These are phyloP conservation scores for Botrytis aclada DNA, from an alignment of 2,329 filamentous ascomycete genomes.

Conservation along the genomic window DNA sequence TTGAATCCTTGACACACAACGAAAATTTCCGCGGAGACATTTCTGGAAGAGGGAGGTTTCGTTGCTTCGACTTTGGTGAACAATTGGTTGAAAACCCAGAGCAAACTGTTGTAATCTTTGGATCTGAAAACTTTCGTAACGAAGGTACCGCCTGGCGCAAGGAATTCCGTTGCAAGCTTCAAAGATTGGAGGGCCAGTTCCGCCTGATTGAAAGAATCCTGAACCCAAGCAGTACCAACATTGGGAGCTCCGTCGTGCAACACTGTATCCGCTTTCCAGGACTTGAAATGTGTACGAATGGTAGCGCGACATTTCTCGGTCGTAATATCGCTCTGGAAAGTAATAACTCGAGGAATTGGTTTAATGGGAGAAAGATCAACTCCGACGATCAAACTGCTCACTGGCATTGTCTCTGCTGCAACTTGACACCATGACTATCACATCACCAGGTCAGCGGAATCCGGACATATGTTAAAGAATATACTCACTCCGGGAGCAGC, in stretches of 20 bases:
- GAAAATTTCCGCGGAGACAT: constrained; percentile 97
- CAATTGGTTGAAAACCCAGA: constrained; percentile 97
- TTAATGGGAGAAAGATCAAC: constrained; percentile 96
- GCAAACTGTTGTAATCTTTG: constrained; percentile 91
- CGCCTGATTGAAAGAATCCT: constrained; percentile 97
- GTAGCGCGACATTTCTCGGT: constrained; percentile 93
- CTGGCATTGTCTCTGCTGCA: constrained; percentile 90
- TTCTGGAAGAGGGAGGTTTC: constrained; percentile 92
- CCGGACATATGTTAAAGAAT: not conserved
- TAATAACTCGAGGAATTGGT: constrained; percentile 87
- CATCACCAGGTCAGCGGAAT: constrained; percentile 25
- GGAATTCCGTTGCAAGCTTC: constrained; percentile 91
- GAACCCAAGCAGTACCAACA: constrained; percentile 95
- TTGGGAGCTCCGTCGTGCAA: constrained; percentile 97
- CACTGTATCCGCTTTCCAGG: constrained; percentile 93
- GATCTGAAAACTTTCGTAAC: constrained; percentile 97
- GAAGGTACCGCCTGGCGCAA: constrained; percentile 85
- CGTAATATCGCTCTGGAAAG: constrained; percentile 97
- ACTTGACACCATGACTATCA: constrained; percentile 92
- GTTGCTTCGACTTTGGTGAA: constrained; percentile 96
- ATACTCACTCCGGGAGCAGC: constrained; percentile 81
- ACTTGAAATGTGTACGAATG: constrained; percentile 85
- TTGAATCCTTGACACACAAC: constrained; percentile 95
- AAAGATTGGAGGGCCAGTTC: constrained; percentile 87
- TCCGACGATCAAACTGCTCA: constrained; percentile 84